Percentiles rank a stretch among this genome's conserved stretches.
Conservation (phyloP, 257 asterid species). For the Lycium barbarum region DNA sequence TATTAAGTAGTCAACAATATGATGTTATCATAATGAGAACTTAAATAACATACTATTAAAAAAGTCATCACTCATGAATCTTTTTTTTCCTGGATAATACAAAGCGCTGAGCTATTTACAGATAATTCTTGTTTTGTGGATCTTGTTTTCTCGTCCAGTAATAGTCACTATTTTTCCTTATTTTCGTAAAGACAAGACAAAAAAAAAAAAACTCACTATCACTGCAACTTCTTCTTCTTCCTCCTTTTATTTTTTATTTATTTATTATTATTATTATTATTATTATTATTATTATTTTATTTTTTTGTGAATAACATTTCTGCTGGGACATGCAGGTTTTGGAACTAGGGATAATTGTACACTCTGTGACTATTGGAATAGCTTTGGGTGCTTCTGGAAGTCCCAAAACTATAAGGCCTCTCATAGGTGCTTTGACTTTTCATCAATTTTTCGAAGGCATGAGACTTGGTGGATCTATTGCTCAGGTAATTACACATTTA, state of each 20-base stretch:
- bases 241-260: no score
- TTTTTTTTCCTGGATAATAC: no score
- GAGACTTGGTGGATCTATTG: slow-evolving; percentile 29
- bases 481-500: slow-evolving; percentile 12
- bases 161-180: background rate
- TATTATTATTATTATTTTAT: no score
- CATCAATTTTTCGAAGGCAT: slow-evolving; percentile 34
- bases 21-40: no score
- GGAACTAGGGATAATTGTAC: slow-evolving; percentile 24
- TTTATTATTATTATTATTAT: no score
- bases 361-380: slow-evolving; percentile 27
- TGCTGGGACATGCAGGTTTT: background rate
- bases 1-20: no score
- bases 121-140: background rate
- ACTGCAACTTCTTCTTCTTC: no score
- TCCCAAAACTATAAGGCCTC: slow-evolving; percentile 2
- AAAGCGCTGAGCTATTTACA: no score
- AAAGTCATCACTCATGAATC: background rate
- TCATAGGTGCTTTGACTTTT: slow-evolving; percentile 27
- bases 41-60: no score
- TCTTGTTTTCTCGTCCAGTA: background rate
- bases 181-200: no score
- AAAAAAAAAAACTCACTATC: no score
- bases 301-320: background rate
- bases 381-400: slow-evolving; percentile 25